phyloP scores from a whole-genome alignment of 176 grass and related monocot species.

The Oryza meyeriana region DNA sequence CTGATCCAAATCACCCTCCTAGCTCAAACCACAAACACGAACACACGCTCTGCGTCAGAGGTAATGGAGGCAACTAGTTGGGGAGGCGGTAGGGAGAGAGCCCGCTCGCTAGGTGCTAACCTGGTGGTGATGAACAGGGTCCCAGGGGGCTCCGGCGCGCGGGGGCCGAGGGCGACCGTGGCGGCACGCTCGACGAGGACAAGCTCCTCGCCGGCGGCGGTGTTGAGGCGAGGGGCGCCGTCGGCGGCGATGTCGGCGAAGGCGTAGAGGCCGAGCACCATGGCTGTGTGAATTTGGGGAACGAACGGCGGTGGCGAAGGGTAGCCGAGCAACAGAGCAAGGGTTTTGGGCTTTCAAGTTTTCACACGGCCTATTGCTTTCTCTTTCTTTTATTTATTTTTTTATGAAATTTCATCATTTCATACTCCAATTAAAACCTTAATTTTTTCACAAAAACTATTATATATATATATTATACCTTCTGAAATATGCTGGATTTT shows the following conservation, averaged over 20 bases:
- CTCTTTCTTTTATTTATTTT: background rate
- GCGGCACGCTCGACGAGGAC: conserved; percentile 48
- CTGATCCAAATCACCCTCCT: conserved; percentile 79
- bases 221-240: conserved; percentile 41
- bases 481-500: too few relatives aligned
- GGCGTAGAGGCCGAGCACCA: conserved; percentile 61
- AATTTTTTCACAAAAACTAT: too few relatives aligned
- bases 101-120: conserved; percentile 26
- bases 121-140: conserved; percentile 66
- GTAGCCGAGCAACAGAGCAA: background rate
- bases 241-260: conserved; percentile 41
- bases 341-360: background rate
- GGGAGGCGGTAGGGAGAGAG: background rate
- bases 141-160: conserved; percentile 37
- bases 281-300: background rate
- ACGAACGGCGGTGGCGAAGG: background rate
- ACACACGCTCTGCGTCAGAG: background rate
- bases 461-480: too few relatives aligned
- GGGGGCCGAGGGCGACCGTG: conserved; percentile 44
- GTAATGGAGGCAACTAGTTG: background rate
- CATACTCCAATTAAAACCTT: too few relatives aligned
- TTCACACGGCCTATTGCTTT: background rate
- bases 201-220: conserved; percentile 51
- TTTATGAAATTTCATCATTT: background rate
- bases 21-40: background rate